A percentile compares a stretch with the other conserved stretches of the same genome.
Evolutionary conservation across 176 grass and related monocot species (phyloP).

Genomic region (Eremochloa ophiuroides): DNA sequence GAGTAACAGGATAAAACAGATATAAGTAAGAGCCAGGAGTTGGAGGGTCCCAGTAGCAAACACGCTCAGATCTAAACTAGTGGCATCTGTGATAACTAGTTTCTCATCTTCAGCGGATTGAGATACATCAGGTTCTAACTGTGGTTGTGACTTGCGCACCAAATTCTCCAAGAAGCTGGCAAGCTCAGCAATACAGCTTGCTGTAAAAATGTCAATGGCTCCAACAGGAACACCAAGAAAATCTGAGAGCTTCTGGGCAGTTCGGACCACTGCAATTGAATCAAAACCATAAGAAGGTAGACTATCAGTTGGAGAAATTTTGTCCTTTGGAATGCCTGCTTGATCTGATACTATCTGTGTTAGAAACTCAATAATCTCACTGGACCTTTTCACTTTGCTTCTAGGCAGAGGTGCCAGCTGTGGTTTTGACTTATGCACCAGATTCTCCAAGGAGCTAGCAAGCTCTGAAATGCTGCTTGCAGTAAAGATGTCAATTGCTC

Average conservation of each 20-base stretch:
- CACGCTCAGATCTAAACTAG: slow-evolving; percentile 21
- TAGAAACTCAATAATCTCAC: slow-evolving; percentile 51
- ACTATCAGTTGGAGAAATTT: slow-evolving; percentile 56
- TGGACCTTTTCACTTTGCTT: slow-evolving; percentile 36
- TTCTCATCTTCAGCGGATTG: slow-evolving; percentile 28
- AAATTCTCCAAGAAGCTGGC: slow-evolving; percentile 59
- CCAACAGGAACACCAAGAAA: slow-evolving; percentile 69
- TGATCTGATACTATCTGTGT: slow-evolving; percentile 66
- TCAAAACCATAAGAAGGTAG: slow-evolving; percentile 71
- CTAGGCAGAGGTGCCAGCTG: slow-evolving; percentile 13
- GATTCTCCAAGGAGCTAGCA: slow-evolving; percentile 53
- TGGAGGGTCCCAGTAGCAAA: slow-evolving; percentile 47
- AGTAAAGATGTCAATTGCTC: slow-evolving; percentile 77
- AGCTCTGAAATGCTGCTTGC: slow-evolving; percentile 68
- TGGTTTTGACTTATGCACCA: slow-evolving; percentile 42
- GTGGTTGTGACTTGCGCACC: slow-evolving; percentile 35
- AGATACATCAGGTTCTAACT: slow-evolving; percentile 12
- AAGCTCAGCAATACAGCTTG: slow-evolving; percentile 59
- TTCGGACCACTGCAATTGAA: slow-evolving; percentile 66
- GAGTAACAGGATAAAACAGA: slow-evolving; percentile 57
- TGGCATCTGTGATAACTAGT: slow-evolving; percentile 14
- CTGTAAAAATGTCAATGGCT: slow-evolving; percentile 76
- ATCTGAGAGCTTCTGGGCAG: slow-evolving; percentile 71
- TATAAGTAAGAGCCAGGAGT: slow-evolving; percentile 47
- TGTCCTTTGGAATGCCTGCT: slow-evolving; percentile 49